Evolutionary conservation across 192 early-diverging fungal species (phyloP), one percentile per base, ranked within the genome.

Genomic region (Linnemannia hyalina): DNA sequence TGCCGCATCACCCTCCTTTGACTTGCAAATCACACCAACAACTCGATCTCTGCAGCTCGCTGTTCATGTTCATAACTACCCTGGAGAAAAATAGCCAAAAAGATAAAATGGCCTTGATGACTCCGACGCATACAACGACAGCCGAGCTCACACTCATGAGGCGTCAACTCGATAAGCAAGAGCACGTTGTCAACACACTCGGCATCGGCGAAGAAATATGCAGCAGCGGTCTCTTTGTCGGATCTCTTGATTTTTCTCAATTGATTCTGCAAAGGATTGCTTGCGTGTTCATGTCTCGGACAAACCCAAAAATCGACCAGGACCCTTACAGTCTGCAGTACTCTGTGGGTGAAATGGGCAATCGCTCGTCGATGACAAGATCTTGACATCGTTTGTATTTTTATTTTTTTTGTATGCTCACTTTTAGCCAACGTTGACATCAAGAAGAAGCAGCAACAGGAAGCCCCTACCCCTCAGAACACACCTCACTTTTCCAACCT

Each of bases 381-480:
- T 65, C 60, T 9, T 65, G 60, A 65, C 60, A 32, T 29, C 32
- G 60, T 42, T 73, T 63, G 46, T 74, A 68, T 11, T n/a, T 32
- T 52, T 29, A 40, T 10, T n/a, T 40, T 32, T 52, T 29, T 49
- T 10, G n/a, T 32, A 13, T 0, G 15, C 40, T 38, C 68, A 22
- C 49, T 52, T 55, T 81, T 87, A 89, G 89, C 90, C 77, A 91
- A 84, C 78, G 89, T 93, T 38, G 85, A 91, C 78, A 93, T 93
- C 92, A 93, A 91, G 91, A 90, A 74, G 80, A 90, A 90, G 76
- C 69, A 83, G 70, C 89, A 90, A 32, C 90, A 91, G 88, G 83
- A 84, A 82, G 92, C 92, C 32, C 91, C 92, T 20, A 92, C 92
- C 18, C 91, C 91, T 65, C 93, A 93, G 88, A 93, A 93, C 85